phyloP scores from a whole-genome alignment of 768 basidiomycete species.

The Collybiopsis luxurians region DNA sequence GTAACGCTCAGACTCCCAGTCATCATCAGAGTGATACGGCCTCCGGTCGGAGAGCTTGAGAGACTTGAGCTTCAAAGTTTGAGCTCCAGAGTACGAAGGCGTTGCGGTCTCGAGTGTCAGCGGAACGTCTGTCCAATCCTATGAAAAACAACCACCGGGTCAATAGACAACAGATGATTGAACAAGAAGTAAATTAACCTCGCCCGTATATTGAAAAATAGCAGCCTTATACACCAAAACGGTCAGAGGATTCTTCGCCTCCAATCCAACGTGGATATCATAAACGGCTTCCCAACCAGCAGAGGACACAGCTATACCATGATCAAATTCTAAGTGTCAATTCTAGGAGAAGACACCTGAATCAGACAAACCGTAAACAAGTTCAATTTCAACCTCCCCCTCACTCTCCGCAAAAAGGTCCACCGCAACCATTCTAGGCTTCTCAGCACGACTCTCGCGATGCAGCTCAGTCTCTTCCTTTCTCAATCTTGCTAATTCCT shows the following conservation, averaged over 20 bases:
- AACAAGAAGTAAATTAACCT: constrained; percentile 24
- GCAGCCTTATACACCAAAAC: constrained; percentile 39
- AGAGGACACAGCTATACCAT: constrained; percentile 28
- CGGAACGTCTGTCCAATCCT: constrained; percentile 42
- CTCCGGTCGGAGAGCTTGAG: constrained; percentile 30
- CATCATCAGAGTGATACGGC: no score
- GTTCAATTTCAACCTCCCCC: constrained; percentile 6
- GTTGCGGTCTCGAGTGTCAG: constrained; percentile 41
- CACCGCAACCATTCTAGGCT: background rate
- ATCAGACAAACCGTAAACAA: constrained; percentile 10
- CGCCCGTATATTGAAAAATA: constrained; percentile 40
- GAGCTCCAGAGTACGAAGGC: constrained; percentile 38
- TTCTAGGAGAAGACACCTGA: background rate
- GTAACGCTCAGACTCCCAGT: no score
- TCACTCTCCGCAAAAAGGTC: constrained; percentile 7
- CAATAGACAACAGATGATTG: background rate
- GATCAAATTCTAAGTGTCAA: background rate
- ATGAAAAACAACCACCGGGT: background rate
- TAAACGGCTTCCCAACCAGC: constrained; percentile 39
- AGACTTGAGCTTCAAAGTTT: constrained; percentile 30
- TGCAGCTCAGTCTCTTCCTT: constrained; percentile 3
- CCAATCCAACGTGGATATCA: constrained; percentile 41
- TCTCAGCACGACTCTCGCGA: background rate
- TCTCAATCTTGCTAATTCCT: background rate
- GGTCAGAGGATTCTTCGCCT: constrained; percentile 33